phyloP scores from a whole-genome alignment of 768 basidiomycete genomes.

The Auricularia cornea region DNA sequence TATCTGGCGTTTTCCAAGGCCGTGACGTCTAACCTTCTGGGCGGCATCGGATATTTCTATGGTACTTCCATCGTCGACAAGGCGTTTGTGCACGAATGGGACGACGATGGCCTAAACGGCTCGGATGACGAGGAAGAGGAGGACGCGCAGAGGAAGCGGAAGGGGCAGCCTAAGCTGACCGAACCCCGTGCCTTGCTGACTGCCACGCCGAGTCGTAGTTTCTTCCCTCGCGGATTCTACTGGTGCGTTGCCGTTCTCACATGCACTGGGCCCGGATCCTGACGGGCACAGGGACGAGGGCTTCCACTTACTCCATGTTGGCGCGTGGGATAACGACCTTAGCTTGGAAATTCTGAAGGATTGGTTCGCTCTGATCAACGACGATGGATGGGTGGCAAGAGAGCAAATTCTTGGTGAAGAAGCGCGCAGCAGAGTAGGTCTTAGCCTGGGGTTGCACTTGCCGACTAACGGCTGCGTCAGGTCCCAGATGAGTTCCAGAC shows the following conservation, averaged over 20 bases:
- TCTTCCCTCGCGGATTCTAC: slow-evolving; percentile 97
- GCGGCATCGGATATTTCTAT: slow-evolving; percentile 93
- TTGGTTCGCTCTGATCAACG: slow-evolving; percentile 88
- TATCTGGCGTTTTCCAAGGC: slow-evolving; percentile 74
- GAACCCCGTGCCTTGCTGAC: slow-evolving; percentile 74
- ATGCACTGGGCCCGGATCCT: not conserved
- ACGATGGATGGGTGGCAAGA: slow-evolving; percentile 90
- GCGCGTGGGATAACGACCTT: slow-evolving; percentile 88
- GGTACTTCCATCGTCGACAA: slow-evolving; percentile 82
- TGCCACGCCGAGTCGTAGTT: slow-evolving; percentile 90
- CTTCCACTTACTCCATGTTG: slow-evolving; percentile 88
- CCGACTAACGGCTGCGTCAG: slow-evolving; percentile 26
- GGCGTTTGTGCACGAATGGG: slow-evolving; percentile 86
- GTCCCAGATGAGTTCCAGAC: slow-evolving; percentile 86
- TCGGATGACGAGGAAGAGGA: slow-evolving; percentile 28
- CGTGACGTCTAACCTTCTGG: slow-evolving; percentile 84
- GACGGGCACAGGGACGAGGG: slow-evolving; percentile 78
- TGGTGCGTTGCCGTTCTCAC: slow-evolving; percentile 45
- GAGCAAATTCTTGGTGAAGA: slow-evolving; percentile 97
- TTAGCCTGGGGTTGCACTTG: not conserved
- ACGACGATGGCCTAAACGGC: slow-evolving; percentile 44
- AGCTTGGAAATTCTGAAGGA: slow-evolving; percentile 82
- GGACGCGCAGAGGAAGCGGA: slow-evolving; percentile 39
- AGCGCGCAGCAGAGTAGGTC: slow-evolving; percentile 77
- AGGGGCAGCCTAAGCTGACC: slow-evolving; percentile 38